Evolutionary conservation across 805 yeast genomes (phyloP).

Genomic region (Monosporozyma yasuniensis): DNA sequence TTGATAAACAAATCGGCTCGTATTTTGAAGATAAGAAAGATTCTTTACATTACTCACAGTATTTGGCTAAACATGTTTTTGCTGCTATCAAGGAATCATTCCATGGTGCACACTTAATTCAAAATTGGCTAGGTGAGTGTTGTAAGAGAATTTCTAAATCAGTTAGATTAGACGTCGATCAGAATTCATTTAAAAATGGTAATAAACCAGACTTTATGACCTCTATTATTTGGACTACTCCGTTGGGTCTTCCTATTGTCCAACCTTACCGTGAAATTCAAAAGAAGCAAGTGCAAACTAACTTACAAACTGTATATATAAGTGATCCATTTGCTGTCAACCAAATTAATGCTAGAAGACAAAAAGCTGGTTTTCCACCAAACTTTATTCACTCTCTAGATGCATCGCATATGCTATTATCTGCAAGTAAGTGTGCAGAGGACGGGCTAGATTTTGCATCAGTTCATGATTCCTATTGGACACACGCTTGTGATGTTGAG

Average conservation of each 20-base stretch:
- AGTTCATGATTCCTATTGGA: conserved; percentile 97
- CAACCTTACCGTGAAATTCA: conserved; percentile 82
- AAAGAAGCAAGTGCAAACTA: conserved; percentile 63
- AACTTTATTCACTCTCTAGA: conserved; percentile 90
- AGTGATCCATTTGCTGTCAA: conserved; percentile 79
- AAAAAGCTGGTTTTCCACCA: conserved; percentile 90
- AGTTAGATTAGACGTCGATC: conserved; percentile 56
- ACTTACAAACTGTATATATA: conserved; percentile 78
- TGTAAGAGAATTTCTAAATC: conserved; percentile 76
- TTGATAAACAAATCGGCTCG: conserved; percentile 64
- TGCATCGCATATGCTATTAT: conserved; percentile 92
- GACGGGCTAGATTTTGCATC: conserved; percentile 71
- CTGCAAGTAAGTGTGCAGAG: conserved; percentile 70
- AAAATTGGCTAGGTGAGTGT: conserved; percentile 89
- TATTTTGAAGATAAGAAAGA: conserved; percentile 42
- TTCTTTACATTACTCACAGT: conserved; percentile 45
- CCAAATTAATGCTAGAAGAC: conserved; percentile 82
- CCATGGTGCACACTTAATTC: conserved; percentile 87
- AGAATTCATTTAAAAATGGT: conserved; percentile 32
- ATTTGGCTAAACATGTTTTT: conserved; percentile 71
- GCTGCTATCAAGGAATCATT: conserved; percentile 77
- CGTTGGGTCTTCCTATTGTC: conserved; percentile 89
- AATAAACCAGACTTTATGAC: conserved; percentile 62
- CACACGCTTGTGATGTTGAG: conserved; percentile 82
- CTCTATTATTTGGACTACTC: conserved; percentile 96